phyloP scores from a whole-genome alignment of 73 alveolate species.

The Paramecium caudatum region DNA sequence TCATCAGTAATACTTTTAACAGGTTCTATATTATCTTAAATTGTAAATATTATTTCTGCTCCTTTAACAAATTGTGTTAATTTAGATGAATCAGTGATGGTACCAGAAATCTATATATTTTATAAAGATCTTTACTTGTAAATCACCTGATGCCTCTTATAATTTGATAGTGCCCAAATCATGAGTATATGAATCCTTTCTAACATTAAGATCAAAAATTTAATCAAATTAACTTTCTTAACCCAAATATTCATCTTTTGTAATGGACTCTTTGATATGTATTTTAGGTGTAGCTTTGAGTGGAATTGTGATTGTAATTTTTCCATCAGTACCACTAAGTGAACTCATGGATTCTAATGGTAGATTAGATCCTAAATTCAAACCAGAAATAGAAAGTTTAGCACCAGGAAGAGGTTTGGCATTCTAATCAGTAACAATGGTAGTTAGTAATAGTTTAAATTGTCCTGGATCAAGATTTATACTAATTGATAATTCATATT shows the following conservation, averaged over 20 bases:
- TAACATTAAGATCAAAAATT: neutral
- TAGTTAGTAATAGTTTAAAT: neutral
- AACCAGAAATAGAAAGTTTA: neutral
- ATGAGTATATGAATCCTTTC: neutral
- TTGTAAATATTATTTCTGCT: neutral
- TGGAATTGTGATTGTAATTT: neutral
- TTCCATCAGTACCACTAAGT: constrained; percentile 32
- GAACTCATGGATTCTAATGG: neutral
- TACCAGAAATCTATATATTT: constrained; percentile 22
- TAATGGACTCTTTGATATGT: neutral
- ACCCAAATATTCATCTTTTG: neutral
- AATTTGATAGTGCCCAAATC: constrained; percentile 9
- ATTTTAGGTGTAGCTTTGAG: constrained; percentile 24
- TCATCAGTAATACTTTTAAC: neutral
- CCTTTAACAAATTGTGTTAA: neutral
- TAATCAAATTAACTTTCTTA: neutral
- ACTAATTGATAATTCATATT: constrained; percentile 41
- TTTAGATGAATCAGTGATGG: constrained; percentile 22
- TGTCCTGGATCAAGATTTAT: neutral
- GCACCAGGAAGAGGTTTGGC: constrained; percentile 4
- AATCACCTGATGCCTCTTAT: constrained; percentile 30
- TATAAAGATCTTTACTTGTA: neutral
- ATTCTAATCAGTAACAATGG: neutral
- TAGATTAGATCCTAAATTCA: constrained; percentile 1
- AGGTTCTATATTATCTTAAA: neutral